Base-by-base conservation (phyloP, 768 basidiomycete genomes). In the Scleroderma citrinum region DNA sequence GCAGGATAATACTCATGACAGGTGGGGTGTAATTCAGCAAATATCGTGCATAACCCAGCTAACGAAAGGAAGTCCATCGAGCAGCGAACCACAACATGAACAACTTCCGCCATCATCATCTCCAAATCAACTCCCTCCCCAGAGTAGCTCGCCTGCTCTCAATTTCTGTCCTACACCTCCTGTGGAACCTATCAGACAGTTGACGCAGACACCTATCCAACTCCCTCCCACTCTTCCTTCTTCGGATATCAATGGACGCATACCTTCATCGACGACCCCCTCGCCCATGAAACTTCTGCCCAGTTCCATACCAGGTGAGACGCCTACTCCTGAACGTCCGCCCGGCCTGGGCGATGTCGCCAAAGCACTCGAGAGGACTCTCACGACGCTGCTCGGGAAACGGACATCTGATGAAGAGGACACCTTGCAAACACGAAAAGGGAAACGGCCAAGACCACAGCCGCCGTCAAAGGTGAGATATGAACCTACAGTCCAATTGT, bases 301-400 rank as follows among this genome's bases (percentile, higher is more conserved):
- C 29, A 60, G 58, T 44, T 55, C 48, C 3, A 35, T 52, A 24
- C 50, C 60, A 1, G 23, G 56, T 12, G 51, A 52, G 12, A 53
- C 62, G 32, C 35, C 64, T 4, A 64, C 68, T 1, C 56, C 67
- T 5, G 46, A 48, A 0, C 76, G 71, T 36, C 65, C 72, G 21
- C 59, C 56, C 46, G 71, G 79, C 26, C 71, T 74, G 41, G 67
- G 70, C 42, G 71, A 75, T 43, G 72, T 72, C 21, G 70, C 81
- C n/a, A 76, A 71, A 56, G 83, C 77, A 16, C 68, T 88, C 19
- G 78, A 85, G 53, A 82, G 87, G 54, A 84, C 79, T 51, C 78
- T 89, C 43, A 78, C 80, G 5, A 76, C 78, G 19, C 63, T 88
- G 48, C 69, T 90, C 14, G 87, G 86, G 8, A 90, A 91, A 62